Evolutionary conservation across 2,329 filamentous ascomycete genomes (phyloP), one percentile per base, ranked within the genome.

Genomic region (Hymenotorrendiella dingleyae): DNA sequence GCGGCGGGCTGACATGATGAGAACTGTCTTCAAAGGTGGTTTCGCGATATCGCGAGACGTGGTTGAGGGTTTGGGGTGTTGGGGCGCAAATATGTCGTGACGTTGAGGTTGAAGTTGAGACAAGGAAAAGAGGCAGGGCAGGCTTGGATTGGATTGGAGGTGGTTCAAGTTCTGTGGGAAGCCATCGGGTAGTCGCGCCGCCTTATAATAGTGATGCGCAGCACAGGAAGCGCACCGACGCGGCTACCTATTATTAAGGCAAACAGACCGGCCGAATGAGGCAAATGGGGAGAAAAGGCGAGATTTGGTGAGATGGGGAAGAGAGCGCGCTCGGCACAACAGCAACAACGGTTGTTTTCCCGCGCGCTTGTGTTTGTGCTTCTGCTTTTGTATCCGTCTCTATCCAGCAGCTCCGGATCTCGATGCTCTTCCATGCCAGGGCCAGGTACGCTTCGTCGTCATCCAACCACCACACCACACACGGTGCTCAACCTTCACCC

Each of bases 1-100:
- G 32, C 57, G 56, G 47, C 54, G 57, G 14, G 54, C 43, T 34
- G 51, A 43, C 58, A 61, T 60, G 28, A 36, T 48, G 45, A 35
- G 21, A 36, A 16, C 26, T 33, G 24, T 30, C 27, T 19, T 27
- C 8, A 6, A 20, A 11, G 32, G 28, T 36, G 36, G 22, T 37
- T 30, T n/a, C n/a, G 16, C 14, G 17, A 26, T 33, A 10, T 19
- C 21, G 23, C 32, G 38, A 43, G 23, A 34, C 14, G 12, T 26
- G 38, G 12, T 28, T 41, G 43, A 35, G 23, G 29, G 11, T 34
- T 34, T 34, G 17, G 11, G 11, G 16, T n/a, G 32, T n/a, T 21
- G 32, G 11, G 10, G 9, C 11, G 17, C 9, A 34, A 34, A 11
- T 6, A 20, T n/a, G 14, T 21, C 14, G 32, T n/a, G 32, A 34